These are phyloP conservation scores for Penicillium tannophilum DNA, from an alignment of 495 filamentous ascomycete genomes.

Conservation along the genomic window DNA sequence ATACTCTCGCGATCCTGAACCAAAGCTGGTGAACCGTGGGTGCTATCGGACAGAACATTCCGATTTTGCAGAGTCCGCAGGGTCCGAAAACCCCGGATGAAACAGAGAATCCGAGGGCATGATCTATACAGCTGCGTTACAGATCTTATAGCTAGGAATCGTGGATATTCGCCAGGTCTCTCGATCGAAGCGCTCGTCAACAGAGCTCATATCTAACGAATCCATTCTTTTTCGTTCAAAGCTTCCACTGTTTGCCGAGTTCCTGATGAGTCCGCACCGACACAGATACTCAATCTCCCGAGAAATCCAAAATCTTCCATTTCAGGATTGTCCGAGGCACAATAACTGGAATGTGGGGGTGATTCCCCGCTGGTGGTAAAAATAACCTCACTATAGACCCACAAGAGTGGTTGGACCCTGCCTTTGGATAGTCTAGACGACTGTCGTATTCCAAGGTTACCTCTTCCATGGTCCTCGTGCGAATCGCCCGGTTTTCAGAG, in stretches of 20 bases:
- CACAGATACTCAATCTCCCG: not conserved
- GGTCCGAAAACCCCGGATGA: not conserved
- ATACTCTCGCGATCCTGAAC: conserved; percentile 15
- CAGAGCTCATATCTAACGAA: too few relatives aligned
- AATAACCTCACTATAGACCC: not conserved
- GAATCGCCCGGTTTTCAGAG: conserved; percentile 6
- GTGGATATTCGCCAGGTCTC: too few relatives aligned
- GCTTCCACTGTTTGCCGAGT: too few relatives aligned
- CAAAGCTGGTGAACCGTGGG: conserved; percentile 13
- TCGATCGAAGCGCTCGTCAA: too few relatives aligned
- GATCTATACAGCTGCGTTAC: not conserved
- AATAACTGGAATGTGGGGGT: not conserved
- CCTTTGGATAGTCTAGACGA: conserved; percentile 15
- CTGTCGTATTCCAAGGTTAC: not conserved
- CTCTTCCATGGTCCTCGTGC: conserved; percentile 6
- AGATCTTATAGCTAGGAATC: too few relatives aligned
- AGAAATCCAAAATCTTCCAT: not conserved
- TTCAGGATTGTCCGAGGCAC: not conserved
- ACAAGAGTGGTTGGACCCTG: conserved; percentile 3
- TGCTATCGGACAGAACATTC: not conserved
- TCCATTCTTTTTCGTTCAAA: too few relatives aligned
- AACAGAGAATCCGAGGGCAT: not conserved
- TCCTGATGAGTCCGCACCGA: too few relatives aligned
- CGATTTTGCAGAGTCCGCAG: conserved; percentile 1
- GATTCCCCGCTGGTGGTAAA: not conserved